A percentile compares a stretch with the other conserved stretches of the same genome.
These are phyloP conservation scores for Fusarium citri DNA, from an alignment of 2,329 filamentous ascomycete genomes.

Conservation along the genomic window DNA sequence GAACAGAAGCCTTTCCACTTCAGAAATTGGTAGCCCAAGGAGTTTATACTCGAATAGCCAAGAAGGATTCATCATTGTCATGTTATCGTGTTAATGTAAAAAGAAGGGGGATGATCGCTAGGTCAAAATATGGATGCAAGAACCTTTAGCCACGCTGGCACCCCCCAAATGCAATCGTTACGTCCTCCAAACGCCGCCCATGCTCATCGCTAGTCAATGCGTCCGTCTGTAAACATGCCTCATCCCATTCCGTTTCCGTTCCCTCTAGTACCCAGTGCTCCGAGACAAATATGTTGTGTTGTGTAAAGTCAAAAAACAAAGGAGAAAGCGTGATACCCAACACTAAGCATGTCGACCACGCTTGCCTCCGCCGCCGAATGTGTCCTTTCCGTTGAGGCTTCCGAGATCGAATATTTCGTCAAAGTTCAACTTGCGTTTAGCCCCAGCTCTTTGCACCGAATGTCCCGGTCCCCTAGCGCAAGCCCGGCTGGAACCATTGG, in stretches of 20 bases:
- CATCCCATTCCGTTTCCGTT: slow-evolving; percentile 40
- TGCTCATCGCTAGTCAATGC: slow-evolving; percentile 53
- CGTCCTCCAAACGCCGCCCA: slow-evolving; percentile 54
- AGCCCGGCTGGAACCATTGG: slow-evolving; percentile 40
- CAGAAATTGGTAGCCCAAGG: not conserved
- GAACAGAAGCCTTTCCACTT: not conserved
- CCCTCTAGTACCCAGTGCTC: slow-evolving; percentile 44
- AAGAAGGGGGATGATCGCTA: slow-evolving; percentile 29
- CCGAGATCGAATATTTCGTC: slow-evolving; percentile 78
- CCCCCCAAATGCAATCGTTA: slow-evolving; percentile 47
- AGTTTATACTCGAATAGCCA: not conserved
- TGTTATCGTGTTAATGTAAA: slow-evolving; percentile 35
- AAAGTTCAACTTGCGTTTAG: slow-evolving; percentile 79
- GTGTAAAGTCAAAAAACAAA: slow-evolving; percentile 29
- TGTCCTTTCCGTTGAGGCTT: slow-evolving; percentile 72
- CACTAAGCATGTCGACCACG: slow-evolving; percentile 60
- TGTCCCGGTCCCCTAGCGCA: slow-evolving; percentile 51
- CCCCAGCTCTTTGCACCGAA: slow-evolving; percentile 73
- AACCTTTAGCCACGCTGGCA: slow-evolving; percentile 36
- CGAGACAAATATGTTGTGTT: slow-evolving; percentile 33
- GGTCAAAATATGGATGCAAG: slow-evolving; percentile 24
- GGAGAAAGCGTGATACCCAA: slow-evolving; percentile 7
- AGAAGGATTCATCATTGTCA: slow-evolving; percentile 11
- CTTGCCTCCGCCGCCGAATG: slow-evolving; percentile 62
- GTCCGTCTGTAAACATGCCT: slow-evolving; percentile 51